Evolutionary conservation across 78 protist genomes (phyloP).

Genomic region (Dictyostelium intermedium): DNA sequence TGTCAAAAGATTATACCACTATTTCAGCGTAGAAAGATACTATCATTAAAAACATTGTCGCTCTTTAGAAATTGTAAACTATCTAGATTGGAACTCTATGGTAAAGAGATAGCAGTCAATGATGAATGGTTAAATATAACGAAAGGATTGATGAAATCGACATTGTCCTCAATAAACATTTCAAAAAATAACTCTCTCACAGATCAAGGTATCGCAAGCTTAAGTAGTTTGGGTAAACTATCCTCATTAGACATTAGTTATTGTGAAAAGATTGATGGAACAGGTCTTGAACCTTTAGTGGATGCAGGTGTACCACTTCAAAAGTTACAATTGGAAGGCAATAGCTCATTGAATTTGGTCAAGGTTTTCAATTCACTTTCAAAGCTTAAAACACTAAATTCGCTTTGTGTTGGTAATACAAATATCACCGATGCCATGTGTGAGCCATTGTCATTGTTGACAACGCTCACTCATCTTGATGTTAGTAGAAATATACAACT

Average conservation of each 20-base stretch:
- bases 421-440: constrained; percentile 9
- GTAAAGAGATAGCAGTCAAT: constrained; percentile 12
- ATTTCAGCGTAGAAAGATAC: constrained; percentile 21
- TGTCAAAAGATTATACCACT: constrained; percentile 42
- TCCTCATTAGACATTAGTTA: constrained; percentile 32
- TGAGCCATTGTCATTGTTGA: neutral
- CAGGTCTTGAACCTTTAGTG: constrained; percentile 9
- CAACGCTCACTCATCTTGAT: constrained; percentile 20
- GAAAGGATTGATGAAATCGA: constrained; percentile 30
- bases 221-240: neutral
- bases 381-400: neutral
- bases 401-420: constrained; percentile 3
- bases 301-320: constrained; percentile 24
- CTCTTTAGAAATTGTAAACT: constrained; percentile 47
- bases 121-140: constrained; percentile 66
- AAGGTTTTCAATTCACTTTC: neutral
- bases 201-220: constrained; percentile 37
- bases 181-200: constrained; percentile 26
- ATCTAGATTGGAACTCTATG: constrained; percentile 31
- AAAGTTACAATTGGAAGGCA: constrained; percentile 31
- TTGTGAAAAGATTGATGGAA: constrained; percentile 7
- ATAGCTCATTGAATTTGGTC: neutral
- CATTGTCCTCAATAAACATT: constrained; percentile 3
- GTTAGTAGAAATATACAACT: constrained; percentile 11
- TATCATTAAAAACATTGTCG: constrained; percentile 18